Base-by-base conservation (phyloP, 768 basidiomycete species). In the Collybiopsis luxurians region DNA sequence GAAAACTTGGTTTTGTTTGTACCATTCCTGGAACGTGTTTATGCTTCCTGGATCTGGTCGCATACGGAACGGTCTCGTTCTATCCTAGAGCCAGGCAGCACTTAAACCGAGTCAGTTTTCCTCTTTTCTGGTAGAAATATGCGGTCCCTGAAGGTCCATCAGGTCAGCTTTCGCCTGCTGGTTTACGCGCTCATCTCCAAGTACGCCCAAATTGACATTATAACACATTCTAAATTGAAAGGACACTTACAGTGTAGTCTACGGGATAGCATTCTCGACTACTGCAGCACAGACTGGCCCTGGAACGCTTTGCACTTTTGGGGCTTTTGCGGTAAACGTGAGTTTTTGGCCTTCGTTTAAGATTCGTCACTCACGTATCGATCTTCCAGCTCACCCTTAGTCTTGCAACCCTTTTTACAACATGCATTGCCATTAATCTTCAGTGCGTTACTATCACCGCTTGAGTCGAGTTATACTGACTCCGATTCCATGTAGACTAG, bases 351-450 rank as follows among this genome's bases (percentile, higher is more conserved):
- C 26, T 17, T 17, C 31, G 7, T 19, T 9, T 6, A 38, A 13
- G 23, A n/a, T n/a, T 28, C 10, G 6, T 11, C 15, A 11, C 4
- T 27, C 10, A 27, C 45, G n/a, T n/a, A n/a, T n/a, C 34, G 13
- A 12, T 50, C 30, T 12, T 19, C 10, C 23, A 67, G 66, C 27
- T 59, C 13, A 63, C 64, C 0, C 50, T 65, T 9, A 58, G 46
- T 34, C 66, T 66, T 7, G 61, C 65, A 4, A 65, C 65, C 11
- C 63, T 62, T 43, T 63, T 66, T 24, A 65, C 64, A 3, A 64
- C 61, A 11, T 63, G 62, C 49, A 67, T 69, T 21, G 68, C 66
- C 0, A 24, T 69, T 21, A 69, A 69, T 52, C 60, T 67, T 1
- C 60, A 65, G 68, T 67, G 30, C 28, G n/a, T n/a, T n/a, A n/a